Percentiles rank a stretch among this genome's conserved stretches.
phyloP scores from a whole-genome alignment of 2,329 filamentous ascomycete species.

The Calcarisporium arbuscula region DNA sequence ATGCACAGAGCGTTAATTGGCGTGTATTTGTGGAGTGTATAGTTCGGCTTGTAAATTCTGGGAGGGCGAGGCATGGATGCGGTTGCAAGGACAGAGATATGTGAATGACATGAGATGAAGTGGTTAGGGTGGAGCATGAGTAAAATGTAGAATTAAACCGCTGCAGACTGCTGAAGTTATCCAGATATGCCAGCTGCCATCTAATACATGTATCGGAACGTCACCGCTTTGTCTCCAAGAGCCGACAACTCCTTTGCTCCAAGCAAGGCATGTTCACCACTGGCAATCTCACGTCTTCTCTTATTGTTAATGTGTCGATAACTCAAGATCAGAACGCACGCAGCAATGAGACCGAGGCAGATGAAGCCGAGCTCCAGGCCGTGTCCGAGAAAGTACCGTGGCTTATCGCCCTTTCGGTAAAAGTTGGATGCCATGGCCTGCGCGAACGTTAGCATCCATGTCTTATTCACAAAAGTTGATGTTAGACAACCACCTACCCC shows the following conservation, averaged over 20 bases:
- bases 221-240: slow-evolving; percentile 54
- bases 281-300: slow-evolving; percentile 39
- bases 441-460: too few species aligned
- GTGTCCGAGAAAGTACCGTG: slow-evolving; percentile 45
- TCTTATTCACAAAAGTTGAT: slow-evolving; percentile 4
- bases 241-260: slow-evolving; percentile 46
- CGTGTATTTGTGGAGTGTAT: too few species aligned
- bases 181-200: too few species aligned
- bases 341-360: slow-evolving; percentile 35
- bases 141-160: too few species aligned
- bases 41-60: too few species aligned
- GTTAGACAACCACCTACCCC: slow-evolving; percentile 28
- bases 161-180: too few species aligned
- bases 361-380: slow-evolving; percentile 45
- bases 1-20: too few species aligned
- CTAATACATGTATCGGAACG: slow-evolving; percentile 56
- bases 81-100: too few species aligned
- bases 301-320: slow-evolving; percentile 56
- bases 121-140: too few species aligned
- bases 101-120: too few species aligned
- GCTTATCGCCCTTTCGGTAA: slow-evolving; percentile 48
- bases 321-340: slow-evolving; percentile 35
- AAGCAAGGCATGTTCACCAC: slow-evolving; percentile 30
- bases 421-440: slow-evolving; percentile 68
- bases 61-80: too few species aligned